Conservation (phyloP, 2,329 filamentous ascomycete species). For the Hypoxylon sp. region DNA sequence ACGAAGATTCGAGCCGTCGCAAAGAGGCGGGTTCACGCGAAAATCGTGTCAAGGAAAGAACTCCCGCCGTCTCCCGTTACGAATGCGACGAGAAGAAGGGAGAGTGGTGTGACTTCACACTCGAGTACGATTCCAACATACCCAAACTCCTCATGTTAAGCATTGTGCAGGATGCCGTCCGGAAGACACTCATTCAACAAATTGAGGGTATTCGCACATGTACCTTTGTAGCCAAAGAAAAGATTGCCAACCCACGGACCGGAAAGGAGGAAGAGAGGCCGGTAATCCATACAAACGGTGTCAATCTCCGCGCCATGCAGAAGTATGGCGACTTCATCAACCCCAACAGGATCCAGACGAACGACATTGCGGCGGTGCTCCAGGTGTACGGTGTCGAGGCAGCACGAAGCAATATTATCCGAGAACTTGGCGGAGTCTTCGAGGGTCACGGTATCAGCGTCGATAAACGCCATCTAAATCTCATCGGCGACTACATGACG, state of each 20-base stretch:
- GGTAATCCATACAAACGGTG: constrained; percentile 83
- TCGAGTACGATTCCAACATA: constrained; percentile 84
- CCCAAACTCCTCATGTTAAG: constrained; percentile 95
- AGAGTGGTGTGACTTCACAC: constrained; percentile 82
- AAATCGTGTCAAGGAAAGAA: constrained; percentile 74
- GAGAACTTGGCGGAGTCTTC: constrained; percentile 89
- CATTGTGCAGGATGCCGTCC: constrained; percentile 85
- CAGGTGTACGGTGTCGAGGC: constrained; percentile 93
- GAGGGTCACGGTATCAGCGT: constrained; percentile 91
- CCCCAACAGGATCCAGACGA: constrained; percentile 88
- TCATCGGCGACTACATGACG: constrained; percentile 99
- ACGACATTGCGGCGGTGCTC: constrained; percentile 91
- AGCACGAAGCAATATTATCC: constrained; percentile 86
- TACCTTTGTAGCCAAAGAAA: constrained; percentile 74
- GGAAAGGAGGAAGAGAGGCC: constrained; percentile 65
- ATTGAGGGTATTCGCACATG: constrained; percentile 83
- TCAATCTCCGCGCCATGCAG: constrained; percentile 93
- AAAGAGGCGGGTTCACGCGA: constrained; percentile 64
- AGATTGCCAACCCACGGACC: constrained; percentile 62
- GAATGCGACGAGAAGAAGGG: constrained; percentile 82
- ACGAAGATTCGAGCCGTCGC: constrained; percentile 56
- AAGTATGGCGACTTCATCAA: constrained; percentile 88
- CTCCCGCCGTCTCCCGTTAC: constrained; percentile 80
- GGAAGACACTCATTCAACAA: constrained; percentile 86
- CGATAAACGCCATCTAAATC: constrained; percentile 90